Evolutionary conservation across 176 grass and related monocot genomes (phyloP).

Genomic region (Thinopyrum elongatum): DNA sequence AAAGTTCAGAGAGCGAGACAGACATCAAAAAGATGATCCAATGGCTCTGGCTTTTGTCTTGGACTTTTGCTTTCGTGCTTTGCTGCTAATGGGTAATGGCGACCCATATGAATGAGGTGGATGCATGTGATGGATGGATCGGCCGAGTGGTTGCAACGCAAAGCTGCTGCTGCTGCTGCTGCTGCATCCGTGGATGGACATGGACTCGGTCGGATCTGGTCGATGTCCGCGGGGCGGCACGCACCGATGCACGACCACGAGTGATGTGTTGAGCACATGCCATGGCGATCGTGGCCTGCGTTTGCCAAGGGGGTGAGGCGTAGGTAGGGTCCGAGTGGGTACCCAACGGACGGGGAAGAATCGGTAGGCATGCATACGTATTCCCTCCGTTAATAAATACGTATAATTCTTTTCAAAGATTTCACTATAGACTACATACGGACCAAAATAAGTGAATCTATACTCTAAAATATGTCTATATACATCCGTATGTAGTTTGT

Average conservation of each 20-base stretch:
- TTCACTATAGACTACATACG: too few relatives aligned
- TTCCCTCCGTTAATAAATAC: too few relatives aligned
- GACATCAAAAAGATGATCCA: not conserved
- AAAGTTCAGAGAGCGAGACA: not conserved
- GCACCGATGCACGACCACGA: not conserved
- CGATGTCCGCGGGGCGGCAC: not conserved
- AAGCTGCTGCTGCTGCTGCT: not conserved
- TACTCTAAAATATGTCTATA: too few relatives aligned
- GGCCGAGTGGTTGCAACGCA: not conserved
- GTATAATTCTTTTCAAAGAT: too few relatives aligned
- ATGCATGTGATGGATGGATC: not conserved
- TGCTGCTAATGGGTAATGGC: not conserved
- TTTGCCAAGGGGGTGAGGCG: not conserved
- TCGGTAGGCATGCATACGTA: too few relatives aligned
- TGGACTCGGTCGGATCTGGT: not conserved
- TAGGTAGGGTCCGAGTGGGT: too few relatives aligned
- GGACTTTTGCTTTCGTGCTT: slow-evolving; percentile 13
- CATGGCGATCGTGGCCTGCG: not conserved
- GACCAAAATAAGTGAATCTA: too few relatives aligned
- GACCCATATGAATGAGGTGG: not conserved
- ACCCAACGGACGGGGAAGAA: too few relatives aligned
- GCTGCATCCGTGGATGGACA: not conserved
- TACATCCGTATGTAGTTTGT: too few relatives aligned
- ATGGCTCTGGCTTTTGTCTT: not conserved
- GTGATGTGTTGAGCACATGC: not conserved